A percentile compares a stretch with the other conserved stretches of the same genome.
Evolutionary conservation across 257 asterid species (phyloP).

Genomic region (Eustoma russellianum): DNA sequence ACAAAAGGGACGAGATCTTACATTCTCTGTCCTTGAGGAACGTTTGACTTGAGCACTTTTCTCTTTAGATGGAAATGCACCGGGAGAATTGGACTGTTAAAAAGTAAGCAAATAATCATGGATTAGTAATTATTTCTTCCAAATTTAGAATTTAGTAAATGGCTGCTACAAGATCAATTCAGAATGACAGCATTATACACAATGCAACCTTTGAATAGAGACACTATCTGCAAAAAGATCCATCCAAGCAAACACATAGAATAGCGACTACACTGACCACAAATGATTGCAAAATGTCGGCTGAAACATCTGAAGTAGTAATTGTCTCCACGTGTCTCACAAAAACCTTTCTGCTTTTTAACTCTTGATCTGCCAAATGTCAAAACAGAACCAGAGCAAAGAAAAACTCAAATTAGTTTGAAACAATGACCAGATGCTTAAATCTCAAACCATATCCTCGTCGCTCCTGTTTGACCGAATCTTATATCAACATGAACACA

Average conservation of each 20-base stretch:
- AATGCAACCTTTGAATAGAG: neutral
- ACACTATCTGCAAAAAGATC: neutral
- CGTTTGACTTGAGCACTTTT: slow-evolving; percentile 38
- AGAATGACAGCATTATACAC: neutral
- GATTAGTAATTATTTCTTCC: too few relatives aligned
- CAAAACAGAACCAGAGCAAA: slow-evolving; percentile 5
- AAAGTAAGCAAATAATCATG: slow-evolving; percentile 17
- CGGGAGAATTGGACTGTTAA: slow-evolving; percentile 46
- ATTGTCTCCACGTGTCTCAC: slow-evolving; percentile 80
- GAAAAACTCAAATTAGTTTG: slow-evolving; percentile 2
- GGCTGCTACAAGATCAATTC: neutral
- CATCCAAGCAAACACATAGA: slow-evolving; percentile 1
- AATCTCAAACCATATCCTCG: neutral
- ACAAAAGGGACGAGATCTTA: slow-evolving; percentile 24
- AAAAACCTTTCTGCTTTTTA: slow-evolving; percentile 52
- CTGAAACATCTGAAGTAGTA: slow-evolving; percentile 47
- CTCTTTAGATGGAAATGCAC: slow-evolving; percentile 21
- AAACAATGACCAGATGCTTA: too few relatives aligned
- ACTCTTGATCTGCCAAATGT: slow-evolving; percentile 42
- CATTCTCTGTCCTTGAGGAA: slow-evolving; percentile 47
- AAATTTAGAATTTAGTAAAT: neutral
- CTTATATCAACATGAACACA: neutral
- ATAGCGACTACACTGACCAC: slow-evolving; percentile 45
- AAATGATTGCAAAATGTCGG: slow-evolving; percentile 51
- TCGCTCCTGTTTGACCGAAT: neutral